phyloP scores from a whole-genome alignment of 2,329 filamentous ascomycete species.

The Epichloe gansuensis region DNA sequence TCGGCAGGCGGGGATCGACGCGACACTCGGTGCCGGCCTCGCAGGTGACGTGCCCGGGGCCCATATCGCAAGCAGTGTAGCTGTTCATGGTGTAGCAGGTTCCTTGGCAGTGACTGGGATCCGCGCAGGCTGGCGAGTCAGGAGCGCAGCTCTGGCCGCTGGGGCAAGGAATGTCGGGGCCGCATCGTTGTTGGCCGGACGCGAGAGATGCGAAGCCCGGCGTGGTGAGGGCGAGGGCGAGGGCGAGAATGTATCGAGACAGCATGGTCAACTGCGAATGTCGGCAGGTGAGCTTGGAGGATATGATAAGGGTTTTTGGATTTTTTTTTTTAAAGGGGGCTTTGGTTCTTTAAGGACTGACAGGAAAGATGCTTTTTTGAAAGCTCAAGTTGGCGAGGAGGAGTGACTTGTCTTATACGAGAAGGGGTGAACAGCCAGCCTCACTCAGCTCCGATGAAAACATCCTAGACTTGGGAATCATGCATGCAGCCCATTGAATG shows the following conservation, averaged over 20 bases:
- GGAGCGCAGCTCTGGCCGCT: conserved; percentile 16
- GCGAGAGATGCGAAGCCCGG: conserved; percentile 10
- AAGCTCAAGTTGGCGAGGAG: background rate
- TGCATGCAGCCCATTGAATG: too few species aligned
- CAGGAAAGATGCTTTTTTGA: background rate
- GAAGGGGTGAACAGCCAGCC: background rate
- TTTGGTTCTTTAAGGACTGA: background rate
- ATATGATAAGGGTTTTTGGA: background rate
- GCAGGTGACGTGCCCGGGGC: conserved; percentile 14
- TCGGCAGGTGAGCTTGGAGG: background rate
- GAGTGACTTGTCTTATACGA: background rate
- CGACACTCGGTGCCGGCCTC: conserved; percentile 15
- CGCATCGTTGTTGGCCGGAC: conserved; percentile 12
- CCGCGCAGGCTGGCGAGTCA: conserved; percentile 10
- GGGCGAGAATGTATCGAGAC: conserved; percentile 10
- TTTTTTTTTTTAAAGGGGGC: background rate
- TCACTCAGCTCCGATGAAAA: background rate
- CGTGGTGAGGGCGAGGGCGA: conserved; percentile 8
- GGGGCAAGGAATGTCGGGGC: conserved; percentile 18
- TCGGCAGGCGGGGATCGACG: conserved; percentile 21
- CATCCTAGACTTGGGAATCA: conserved; percentile 10
- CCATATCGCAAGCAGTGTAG: conserved; percentile 21
- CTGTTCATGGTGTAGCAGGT: conserved; percentile 17
- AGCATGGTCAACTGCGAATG: conserved; percentile 11
- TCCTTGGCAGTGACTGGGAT: conserved; percentile 18